A percentile compares a stretch with the other conserved stretches of the same genome.
Evolutionary conservation across 1,284 basidiomycete genomes (phyloP).

Genomic region (Cryptococcus sp.): DNA sequence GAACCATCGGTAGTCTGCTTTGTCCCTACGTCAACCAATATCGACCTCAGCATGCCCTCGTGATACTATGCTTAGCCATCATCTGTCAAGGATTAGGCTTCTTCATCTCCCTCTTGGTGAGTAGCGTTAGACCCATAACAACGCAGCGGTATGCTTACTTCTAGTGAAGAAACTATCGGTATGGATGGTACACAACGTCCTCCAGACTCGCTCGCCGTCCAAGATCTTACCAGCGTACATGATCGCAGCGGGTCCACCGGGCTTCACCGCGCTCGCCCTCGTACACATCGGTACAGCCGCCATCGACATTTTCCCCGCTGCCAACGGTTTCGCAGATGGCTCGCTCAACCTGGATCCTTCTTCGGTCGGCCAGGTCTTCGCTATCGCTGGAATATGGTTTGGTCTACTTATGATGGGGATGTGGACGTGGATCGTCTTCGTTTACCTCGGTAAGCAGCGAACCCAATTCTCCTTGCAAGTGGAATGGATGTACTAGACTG

Average conservation of each 20-base stretch:
- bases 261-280: slow-evolving; percentile 28
- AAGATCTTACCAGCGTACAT: slow-evolving; percentile 18
- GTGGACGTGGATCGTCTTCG: slow-evolving; percentile 10
- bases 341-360: slow-evolving; percentile 4
- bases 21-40: slow-evolving; percentile 7
- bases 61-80: slow-evolving; percentile 18
- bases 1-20: slow-evolving; percentile 19
- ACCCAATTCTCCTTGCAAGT: neutral
- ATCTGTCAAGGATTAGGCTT: slow-evolving; percentile 6
- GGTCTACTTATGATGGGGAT: slow-evolving; percentile 8
- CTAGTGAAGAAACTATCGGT: slow-evolving; percentile 17
- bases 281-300: slow-evolving; percentile 21
- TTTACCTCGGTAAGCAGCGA: slow-evolving; percentile 2
- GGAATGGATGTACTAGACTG: no score
- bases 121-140: neutral
- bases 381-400: slow-evolving; percentile 7
- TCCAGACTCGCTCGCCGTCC: slow-evolving; percentile 12
- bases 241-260: slow-evolving; percentile 27
- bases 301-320: slow-evolving; percentile 11
- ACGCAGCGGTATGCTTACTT: slow-evolving; percentile 2
- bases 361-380: slow-evolving; percentile 12
- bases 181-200: slow-evolving; percentile 25
- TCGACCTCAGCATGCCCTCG: slow-evolving; percentile 11
- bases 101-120: slow-evolving; percentile 8
- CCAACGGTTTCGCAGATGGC: slow-evolving; percentile 4